These are phyloP conservation scores for Tagetes erecta DNA, from an alignment of 129 eudicot genomes.

Conservation along the genomic window DNA sequence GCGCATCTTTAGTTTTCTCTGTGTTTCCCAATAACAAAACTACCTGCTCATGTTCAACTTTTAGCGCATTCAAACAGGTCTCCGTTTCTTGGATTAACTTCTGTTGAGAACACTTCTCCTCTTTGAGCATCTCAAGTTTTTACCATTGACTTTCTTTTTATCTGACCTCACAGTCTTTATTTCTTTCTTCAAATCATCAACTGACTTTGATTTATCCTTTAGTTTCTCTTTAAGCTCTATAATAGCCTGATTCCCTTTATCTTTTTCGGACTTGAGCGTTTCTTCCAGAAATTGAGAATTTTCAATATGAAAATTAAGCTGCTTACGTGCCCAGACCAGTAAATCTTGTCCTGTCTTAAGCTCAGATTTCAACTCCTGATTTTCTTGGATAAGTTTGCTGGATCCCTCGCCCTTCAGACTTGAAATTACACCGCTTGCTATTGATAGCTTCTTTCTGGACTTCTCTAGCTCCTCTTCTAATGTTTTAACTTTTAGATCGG, in stretches of 20 bases:
- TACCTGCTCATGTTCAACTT: not conserved
- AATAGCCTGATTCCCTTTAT: too few species aligned
- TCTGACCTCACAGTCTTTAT: constrained; percentile 46
- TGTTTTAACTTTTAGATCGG: constrained; percentile 28
- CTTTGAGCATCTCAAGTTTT: constrained; percentile 27
- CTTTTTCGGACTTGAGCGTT: too few species aligned
- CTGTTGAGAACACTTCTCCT: constrained; percentile 41
- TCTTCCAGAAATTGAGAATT: too few species aligned
- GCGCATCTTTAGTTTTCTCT: constrained; percentile 20
- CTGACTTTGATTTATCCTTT: too few species aligned
- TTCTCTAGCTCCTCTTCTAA: constrained; percentile 42
- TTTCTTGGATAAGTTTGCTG: too few species aligned
- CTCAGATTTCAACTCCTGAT: too few species aligned
- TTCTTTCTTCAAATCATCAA: constrained; percentile 38
- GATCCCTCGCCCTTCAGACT: constrained; percentile 29
- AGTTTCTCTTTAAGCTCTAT: too few species aligned
- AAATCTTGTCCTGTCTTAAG: too few species aligned
- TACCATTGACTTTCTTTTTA: constrained; percentile 30
- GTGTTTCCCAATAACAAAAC: constrained; percentile 10
- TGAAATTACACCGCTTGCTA: constrained; percentile 37
- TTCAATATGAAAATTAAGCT: too few species aligned
- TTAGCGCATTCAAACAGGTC: constrained; percentile 3
- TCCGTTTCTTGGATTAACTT: constrained; percentile 46
- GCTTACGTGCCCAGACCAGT: too few species aligned
- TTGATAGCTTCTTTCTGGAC: constrained; percentile 35